These are phyloP conservation scores for Colletotrichum incanum DNA, from an alignment of 2,329 filamentous ascomycete genomes.

Conservation along the genomic window DNA sequence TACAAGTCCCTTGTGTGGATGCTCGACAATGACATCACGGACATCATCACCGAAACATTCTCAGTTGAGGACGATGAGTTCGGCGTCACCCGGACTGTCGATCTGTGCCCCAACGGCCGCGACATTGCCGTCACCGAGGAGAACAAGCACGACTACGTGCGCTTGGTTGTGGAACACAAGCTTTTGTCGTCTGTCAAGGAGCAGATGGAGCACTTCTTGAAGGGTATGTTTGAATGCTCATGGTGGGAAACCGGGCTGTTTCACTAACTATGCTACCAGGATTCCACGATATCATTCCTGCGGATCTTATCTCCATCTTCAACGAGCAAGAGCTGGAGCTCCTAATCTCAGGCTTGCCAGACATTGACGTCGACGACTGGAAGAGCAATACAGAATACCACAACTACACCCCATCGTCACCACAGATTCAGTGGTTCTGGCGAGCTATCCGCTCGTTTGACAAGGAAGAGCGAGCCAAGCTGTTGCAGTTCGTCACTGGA, in stretches of 20 bases:
- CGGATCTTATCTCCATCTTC: constrained; percentile 95
- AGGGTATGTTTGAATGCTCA: constrained; percentile 67
- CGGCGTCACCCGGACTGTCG: constrained; percentile 88
- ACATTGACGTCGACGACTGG: constrained; percentile 99
- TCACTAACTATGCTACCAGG: constrained; percentile 65
- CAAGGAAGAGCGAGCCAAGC: constrained; percentile 97
- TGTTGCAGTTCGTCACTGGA: constrained; percentile 97
- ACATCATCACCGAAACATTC: constrained; percentile 97
- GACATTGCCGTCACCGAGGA: constrained; percentile 96
- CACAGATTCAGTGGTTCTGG: constrained; percentile 99
- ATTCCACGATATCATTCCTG: constrained; percentile 98
- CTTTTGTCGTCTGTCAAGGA: constrained; percentile 93
- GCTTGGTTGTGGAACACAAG: constrained; percentile 93
- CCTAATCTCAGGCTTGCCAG: constrained; percentile 94
- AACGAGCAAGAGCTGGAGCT: constrained; percentile 98
- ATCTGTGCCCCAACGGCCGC: constrained; percentile 88
- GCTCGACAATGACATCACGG: constrained; percentile 97
- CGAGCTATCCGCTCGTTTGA: constrained; percentile 96
- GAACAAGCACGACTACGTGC: constrained; percentile 98
- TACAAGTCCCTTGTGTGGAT: constrained; percentile 99
- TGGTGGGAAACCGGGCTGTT: background rate
- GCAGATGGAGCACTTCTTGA: constrained; percentile 93
- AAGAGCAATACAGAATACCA: constrained; percentile 99
- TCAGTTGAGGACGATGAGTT: constrained; percentile 95
- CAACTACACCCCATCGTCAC: constrained; percentile 94